Evolutionary conservation across 306 rosid species (phyloP).

Genomic region (Pyrus betulifolia): DNA sequence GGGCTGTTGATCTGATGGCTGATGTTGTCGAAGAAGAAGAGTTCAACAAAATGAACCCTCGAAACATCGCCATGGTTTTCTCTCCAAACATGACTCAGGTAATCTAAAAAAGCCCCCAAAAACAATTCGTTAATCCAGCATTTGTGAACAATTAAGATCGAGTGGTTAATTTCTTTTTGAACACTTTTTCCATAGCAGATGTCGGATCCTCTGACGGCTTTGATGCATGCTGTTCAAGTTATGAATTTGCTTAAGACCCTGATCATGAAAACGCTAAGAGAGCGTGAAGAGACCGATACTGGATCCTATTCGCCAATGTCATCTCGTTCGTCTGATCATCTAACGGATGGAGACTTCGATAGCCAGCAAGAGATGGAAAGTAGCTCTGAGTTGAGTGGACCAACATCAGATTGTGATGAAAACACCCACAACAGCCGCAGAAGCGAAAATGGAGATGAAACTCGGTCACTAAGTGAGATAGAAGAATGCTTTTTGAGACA

Average conservation of each 20-base stretch:
- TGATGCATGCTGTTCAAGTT: conserved; percentile 99
- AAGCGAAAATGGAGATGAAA: conserved; percentile 39
- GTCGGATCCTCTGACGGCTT: conserved; percentile 98
- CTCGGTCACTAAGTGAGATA: conserved; percentile 40
- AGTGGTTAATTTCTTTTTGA: neutral
- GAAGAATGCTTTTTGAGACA: conserved; percentile 65
- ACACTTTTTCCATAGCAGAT: conserved; percentile 32
- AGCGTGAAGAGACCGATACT: conserved; percentile 63
- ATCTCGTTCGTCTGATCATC: conserved; percentile 50
- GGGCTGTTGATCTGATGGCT: conserved; percentile 97
- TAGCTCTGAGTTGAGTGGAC: conserved; percentile 44
- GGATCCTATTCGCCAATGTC: conserved; percentile 65
- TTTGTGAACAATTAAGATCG: neutral
- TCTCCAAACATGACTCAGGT: conserved; percentile 99
- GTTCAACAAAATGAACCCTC: conserved; percentile 81
- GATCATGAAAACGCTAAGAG: conserved; percentile 61
- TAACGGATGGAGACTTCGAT: conserved; percentile 54
- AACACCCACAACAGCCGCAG: conserved; percentile 29
- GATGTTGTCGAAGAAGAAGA: conserved; percentile 92
- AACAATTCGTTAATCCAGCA: too few relatives aligned
- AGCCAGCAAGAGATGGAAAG: conserved; percentile 69
- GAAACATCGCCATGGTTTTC: conserved; percentile 97
- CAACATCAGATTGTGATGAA: conserved; percentile 38
- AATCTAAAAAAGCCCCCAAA: neutral
- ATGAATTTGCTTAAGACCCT: conserved; percentile 91